Evolutionary conservation across 2,329 filamentous ascomycete genomes (phyloP), one percentile per base, ranked within the genome.

Genomic region (Colletotrichum phormii): DNA sequence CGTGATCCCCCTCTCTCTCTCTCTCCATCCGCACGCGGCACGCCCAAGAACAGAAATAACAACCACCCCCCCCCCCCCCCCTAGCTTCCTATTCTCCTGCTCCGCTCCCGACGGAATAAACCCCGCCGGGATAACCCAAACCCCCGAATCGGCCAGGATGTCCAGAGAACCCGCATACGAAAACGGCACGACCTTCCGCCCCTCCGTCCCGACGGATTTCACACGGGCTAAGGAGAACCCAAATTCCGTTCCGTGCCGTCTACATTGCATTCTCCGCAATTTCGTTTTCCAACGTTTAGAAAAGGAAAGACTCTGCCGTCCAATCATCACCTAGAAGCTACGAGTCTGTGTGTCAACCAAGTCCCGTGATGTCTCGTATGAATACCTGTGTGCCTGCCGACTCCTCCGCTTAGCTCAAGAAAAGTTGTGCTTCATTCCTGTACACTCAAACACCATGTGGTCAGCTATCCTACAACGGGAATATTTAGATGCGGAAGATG

Each of bases 81-180:
- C 8, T 53, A 29, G 26, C 51, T 42, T 53, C 15, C 51, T 15
- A 15, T 15, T 42, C 37, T 5, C 37, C 13, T 42, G 15, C 37
- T 42, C 37, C 37, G 13, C 37, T 6, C 37, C 37, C 35, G 35
- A 37, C 35, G 35, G 35, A 5, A 37, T 13, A 35, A 11, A 18
- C 24, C 37, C 61, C 67, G 29, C 66, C 61, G 54, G 61, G 53
- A 24, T 29, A 60, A 70, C 26, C 22, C 54, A 65, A 42, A 49
- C 12, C 59, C 24, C 66, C 66, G 66, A 49, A 49, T 49, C 42
- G 42, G 15, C 18, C 42, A 64, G 33, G n/a, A 15, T 12, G 26
- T 54, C 2, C 12, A 4, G 7, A 42, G 2, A 42, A 42, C 37
- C 37, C 5, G 13, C 15, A 42, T 18, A 49, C 42, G 42, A n/a